Evolutionary conservation across 1,284 basidiomycete species (phyloP).

Genomic region (Retiboletus flavoniger): DNA sequence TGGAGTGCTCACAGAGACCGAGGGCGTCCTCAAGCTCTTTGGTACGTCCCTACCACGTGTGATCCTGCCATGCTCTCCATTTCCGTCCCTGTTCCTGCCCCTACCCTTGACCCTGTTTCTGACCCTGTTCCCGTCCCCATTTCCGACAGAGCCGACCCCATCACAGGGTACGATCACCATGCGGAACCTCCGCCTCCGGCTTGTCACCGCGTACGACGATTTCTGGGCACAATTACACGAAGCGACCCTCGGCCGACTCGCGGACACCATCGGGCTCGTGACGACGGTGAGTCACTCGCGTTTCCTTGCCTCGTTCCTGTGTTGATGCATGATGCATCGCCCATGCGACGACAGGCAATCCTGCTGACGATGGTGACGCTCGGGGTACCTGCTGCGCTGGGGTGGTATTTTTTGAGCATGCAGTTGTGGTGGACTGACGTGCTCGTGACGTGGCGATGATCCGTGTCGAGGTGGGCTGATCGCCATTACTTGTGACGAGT

Average conservation of each 20-base stretch:
- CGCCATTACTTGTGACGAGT: neutral
- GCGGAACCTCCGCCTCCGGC: constrained; percentile 24
- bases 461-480: too few relatives aligned
- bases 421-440: constrained; percentile 19
- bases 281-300: constrained; percentile 8
- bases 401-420: constrained; percentile 19
- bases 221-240: constrained; percentile 17
- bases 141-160: constrained; percentile 28
- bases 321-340: neutral
- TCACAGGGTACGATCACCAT: constrained; percentile 22
- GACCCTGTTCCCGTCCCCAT: too few relatives aligned
- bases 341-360: constrained; percentile 14
- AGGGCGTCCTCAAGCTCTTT: constrained; percentile 32
- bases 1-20: constrained; percentile 26
- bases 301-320: neutral
- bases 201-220: constrained; percentile 25
- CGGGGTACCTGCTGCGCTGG: constrained; percentile 17
- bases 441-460: constrained; percentile 6
- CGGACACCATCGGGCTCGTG: constrained; percentile 25
- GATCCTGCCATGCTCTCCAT: neutral
- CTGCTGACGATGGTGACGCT: constrained; percentile 23
- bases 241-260: constrained; percentile 25
- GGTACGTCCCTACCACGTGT: constrained; percentile 16
- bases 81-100: neutral
- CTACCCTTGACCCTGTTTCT: too few relatives aligned